Conservation (phyloP, 352 stramenopile species). For the Phytophthora crassamura region DNA sequence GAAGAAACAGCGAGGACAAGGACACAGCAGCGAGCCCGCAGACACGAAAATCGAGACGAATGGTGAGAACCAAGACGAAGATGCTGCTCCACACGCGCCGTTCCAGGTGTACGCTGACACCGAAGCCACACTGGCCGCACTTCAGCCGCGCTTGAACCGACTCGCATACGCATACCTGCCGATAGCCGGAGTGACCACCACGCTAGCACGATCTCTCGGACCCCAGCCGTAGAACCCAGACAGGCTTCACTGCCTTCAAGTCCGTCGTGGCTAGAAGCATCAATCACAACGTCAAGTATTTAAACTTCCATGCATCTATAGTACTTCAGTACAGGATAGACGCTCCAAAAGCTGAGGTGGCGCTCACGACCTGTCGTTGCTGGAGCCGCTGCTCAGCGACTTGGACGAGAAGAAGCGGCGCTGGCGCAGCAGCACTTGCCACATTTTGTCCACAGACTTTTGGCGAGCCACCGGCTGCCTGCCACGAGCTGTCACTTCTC, state of each 20-base stretch:
- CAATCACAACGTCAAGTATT: conserved; percentile 4
- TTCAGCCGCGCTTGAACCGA: conserved; percentile 37
- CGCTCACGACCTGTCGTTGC: conserved; percentile 39
- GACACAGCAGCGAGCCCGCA: background rate
- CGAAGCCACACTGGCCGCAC: conserved; percentile 25
- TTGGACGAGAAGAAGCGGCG: conserved; percentile 72
- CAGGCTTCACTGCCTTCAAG: background rate
- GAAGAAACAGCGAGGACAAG: conserved; percentile 2
- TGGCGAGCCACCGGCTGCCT: conserved; percentile 15
- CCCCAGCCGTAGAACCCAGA: conserved; percentile 20
- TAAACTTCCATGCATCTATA: conserved; percentile 4
- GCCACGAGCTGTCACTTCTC: background rate
- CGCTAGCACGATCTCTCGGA: conserved; percentile 29
- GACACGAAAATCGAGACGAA: background rate
- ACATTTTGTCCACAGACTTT: conserved; percentile 55
- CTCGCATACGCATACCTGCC: conserved; percentile 31
- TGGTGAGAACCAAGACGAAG: conserved; percentile 23
- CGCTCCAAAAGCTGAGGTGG: background rate
- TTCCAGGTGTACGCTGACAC: background rate
- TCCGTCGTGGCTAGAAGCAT: conserved; percentile 6
- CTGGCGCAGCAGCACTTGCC: conserved; percentile 60
- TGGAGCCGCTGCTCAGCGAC: conserved; percentile 50
- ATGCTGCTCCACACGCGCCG: background rate
- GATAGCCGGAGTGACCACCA: conserved; percentile 23
- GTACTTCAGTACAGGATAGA: no score